Base-by-base conservation (phyloP, 768 basidiomycete genomes). In the Coprinellus micaceus region DNA sequence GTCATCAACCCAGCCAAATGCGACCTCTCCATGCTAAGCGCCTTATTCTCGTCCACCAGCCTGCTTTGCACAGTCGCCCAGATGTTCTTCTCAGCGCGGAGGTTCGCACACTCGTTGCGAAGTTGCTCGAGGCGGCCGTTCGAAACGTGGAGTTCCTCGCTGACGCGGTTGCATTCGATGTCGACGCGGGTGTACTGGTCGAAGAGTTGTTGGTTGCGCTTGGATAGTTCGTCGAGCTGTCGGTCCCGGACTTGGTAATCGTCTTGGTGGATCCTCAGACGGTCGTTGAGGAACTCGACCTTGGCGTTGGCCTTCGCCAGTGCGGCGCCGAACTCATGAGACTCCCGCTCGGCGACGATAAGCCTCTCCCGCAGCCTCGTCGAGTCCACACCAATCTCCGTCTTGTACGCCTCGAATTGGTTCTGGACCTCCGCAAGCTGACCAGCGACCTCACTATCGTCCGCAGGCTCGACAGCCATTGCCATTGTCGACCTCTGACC, bases 61-160 rank as follows among this genome's bases (percentile, higher is more conserved):
- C 95, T 86, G 44, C 64, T 64, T 77, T 97, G 92, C 29, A 90
- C 81, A 59, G 82, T 83, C 93, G 92, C 91, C 88, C 89, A 93
- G 33, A 95, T 90, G 65, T 84, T 88, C 76, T 93, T 95, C 79
- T 98, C 96, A 0, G 94, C 94, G 41, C 89, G 84, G 17, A 97
- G 80, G 67, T 91, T 95, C 2, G 91, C 89, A 60, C 79, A 82
- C 63, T 98, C 95, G 61, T 89, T 91, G 10, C 91, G 84, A 37
- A 94, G 74, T 56, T 89, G 86, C 59, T 95, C 92, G 15, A 87
- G 72, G 22, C 80, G 78, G 24, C 80, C 75, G 58, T 82, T 83
- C 2, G 83, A 77, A 6, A 77, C 69, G 21, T 82, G 75, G 10
- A 89, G 73, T 43, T 91, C 87, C 43, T 90, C 87, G 15, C 82